Base-by-base conservation (phyloP, 257 asterid species). In the Echites panduratus region DNA sequence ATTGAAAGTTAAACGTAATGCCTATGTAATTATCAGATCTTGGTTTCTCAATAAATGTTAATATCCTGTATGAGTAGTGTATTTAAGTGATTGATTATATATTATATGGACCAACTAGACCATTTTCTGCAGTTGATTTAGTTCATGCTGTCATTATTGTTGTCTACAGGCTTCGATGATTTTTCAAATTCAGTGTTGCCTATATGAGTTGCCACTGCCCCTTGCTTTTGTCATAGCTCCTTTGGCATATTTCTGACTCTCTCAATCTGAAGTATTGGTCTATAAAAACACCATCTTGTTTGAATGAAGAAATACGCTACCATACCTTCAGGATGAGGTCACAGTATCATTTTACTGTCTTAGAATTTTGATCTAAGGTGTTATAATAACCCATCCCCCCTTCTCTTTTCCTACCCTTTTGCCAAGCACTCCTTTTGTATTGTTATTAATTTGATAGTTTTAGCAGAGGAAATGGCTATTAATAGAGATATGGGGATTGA, bases 11-110 rank as follows among this genome's bases (percentile, higher is more conserved):
- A 74, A 47, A 26, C 48, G 43, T 74, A 75, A n/a, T 69, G 66
- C 14, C 29, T 75, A n/a, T 78, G 84, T 79, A 79, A 78, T 70
- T 72, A 69, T 57, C 38, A 57, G 70, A 59, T 70, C 47, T 45
- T 53, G 17, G 72, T 47, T 40, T 24, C 57, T 29, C 19, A 70
- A 70, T 62, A 67, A 64, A 50, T 71, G 72, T 78, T 47, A 32
- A 72, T 73, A 68, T 48, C 54, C n/a, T 49, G 17, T 73, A 22
- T 73, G 64, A 63, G 49, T 70, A 70, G 68, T 56, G 49, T 53
- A 16, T 29, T 53, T 27, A 44, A 24, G 68, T 54, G 50, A 44
- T 71, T 58, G 40, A 52, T 53, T 50, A 11, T 49, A 49, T 53
- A 20, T 29, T 29, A 1, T 45, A 9, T 26, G 19, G 47, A n/a